phyloP scores from a whole-genome alignment of 108 stramenopile genomes.

The Cyclotella kingstonii region DNA sequence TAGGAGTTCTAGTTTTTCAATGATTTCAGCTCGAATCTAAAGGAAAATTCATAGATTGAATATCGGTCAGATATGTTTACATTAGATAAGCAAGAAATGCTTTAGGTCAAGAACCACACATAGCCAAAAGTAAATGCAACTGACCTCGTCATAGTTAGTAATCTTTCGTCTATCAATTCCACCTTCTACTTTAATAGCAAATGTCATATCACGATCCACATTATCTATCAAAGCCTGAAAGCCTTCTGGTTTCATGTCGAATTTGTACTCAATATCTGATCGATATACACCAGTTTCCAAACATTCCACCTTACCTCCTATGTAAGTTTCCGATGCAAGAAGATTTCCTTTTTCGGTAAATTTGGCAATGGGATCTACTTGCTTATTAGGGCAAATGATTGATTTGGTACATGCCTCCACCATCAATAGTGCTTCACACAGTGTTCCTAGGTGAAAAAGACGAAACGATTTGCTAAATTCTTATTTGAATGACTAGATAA shows the following conservation, averaged over 20 bases:
- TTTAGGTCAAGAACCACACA: neutral
- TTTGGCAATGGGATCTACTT: conserved; percentile 83
- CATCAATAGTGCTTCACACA: conserved; percentile 97
- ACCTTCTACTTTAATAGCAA: conserved; percentile 97
- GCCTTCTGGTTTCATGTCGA: conserved; percentile 89
- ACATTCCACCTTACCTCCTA: conserved; percentile 99
- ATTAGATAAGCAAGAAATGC: neutral
- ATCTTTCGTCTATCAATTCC: conserved; percentile 87
- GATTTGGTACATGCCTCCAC: conserved; percentile 91
- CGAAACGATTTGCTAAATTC: conserved; percentile 8
- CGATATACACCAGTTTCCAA: conserved; percentile 99
- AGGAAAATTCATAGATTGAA: neutral
- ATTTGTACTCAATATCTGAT: conserved; percentile 92
- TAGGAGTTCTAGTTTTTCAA: conserved; percentile 91
- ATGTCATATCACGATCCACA: conserved; percentile 94
- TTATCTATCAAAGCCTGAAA: conserved; percentile 96
- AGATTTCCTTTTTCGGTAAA: conserved; percentile 92
- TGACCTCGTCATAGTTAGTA: conserved; percentile 95
- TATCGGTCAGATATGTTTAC: neutral
- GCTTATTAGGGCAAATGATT: conserved; percentile 98
- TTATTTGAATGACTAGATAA: conserved; percentile 4
- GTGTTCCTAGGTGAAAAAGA: conserved; percentile 58
- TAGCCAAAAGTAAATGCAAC: conserved; percentile 4
- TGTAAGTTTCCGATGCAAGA: conserved; percentile 97
- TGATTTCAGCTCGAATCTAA: conserved; percentile 70